These are phyloP conservation scores for Lumnitzera racemosa DNA, from an alignment of 345 rosid species.

Conservation along the genomic window DNA sequence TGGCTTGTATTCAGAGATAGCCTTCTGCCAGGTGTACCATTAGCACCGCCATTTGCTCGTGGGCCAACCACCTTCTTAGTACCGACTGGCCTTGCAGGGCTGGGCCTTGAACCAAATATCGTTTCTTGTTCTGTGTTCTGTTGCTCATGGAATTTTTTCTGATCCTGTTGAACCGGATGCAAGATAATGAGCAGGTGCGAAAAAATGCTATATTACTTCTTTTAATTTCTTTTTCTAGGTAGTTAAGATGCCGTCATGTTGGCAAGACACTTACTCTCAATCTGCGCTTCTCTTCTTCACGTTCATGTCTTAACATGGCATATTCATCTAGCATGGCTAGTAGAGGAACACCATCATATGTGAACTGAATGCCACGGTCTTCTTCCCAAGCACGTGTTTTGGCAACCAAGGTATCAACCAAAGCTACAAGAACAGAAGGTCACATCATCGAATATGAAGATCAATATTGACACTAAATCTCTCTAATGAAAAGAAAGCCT, in stretches of 20 bases:
- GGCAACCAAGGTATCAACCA: slow-evolving; percentile 79
- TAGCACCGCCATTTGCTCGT: slow-evolving; percentile 60
- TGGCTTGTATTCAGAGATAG: slow-evolving; percentile 74
- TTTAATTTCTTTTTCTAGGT: background rate
- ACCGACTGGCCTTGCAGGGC: slow-evolving; percentile 69
- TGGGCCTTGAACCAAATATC: slow-evolving; percentile 55
- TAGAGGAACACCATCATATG: slow-evolving; percentile 87
- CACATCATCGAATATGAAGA: background rate
- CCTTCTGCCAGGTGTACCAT: slow-evolving; percentile 74
- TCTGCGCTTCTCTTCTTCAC: slow-evolving; percentile 91
- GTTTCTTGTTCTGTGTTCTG: slow-evolving; percentile 75
- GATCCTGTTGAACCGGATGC: slow-evolving; percentile 31
- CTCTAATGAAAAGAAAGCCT: too few species aligned
- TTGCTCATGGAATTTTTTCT: slow-evolving; percentile 79
- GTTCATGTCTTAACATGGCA: slow-evolving; percentile 83
- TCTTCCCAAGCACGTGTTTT: slow-evolving; percentile 93
- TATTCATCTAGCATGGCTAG: slow-evolving; percentile 97
- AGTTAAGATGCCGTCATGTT: background rate
- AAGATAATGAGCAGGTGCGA: background rate
- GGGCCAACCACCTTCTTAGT: slow-evolving; percentile 74
- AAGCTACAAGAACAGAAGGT: slow-evolving; percentile 24
- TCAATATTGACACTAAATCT: too few species aligned
- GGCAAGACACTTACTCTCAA: slow-evolving; percentile 39
- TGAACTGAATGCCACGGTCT: slow-evolving; percentile 47
- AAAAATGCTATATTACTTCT: background rate